Evolutionary conservation across 2,329 filamentous ascomycete species (phyloP).

Genomic region (Aspergillus sergii): DNA sequence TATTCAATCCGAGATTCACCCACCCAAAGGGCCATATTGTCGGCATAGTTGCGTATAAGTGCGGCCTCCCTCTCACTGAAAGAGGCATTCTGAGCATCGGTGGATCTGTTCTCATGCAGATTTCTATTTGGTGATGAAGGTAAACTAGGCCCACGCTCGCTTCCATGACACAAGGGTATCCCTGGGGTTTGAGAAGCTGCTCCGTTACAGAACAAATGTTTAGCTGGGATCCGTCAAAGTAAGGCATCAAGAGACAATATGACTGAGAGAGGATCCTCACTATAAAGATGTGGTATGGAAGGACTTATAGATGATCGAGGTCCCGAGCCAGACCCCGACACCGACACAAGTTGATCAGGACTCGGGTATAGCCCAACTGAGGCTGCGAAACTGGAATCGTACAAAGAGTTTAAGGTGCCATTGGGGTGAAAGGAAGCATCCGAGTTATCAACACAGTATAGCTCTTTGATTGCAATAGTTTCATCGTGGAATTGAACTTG

Average conservation of each 20-base stretch:
- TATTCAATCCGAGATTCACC: neutral
- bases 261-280: too few relatives aligned
- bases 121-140: neutral
- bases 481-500: constrained; percentile 28
- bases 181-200: neutral
- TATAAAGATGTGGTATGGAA: neutral
- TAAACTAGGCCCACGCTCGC: neutral
- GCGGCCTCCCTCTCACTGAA: constrained; percentile 25
- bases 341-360: neutral
- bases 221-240: neutral
- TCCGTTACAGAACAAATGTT: neutral
- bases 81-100: neutral
- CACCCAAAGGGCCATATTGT: constrained; percentile 39
- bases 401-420: neutral
- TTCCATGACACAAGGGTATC: neutral
- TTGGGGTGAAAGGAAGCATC: neutral
- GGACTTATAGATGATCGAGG: neutral
- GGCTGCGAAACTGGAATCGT: neutral
- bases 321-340: neutral
- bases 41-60: constrained; percentile 33
- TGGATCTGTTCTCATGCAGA: neutral
- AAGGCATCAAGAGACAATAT: neutral
- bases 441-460: constrained; percentile 11
- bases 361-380: neutral
- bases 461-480: constrained; percentile 19